Conservation (phyloP, 306 rosid species). For the Acmispon strigosus region DNA sequence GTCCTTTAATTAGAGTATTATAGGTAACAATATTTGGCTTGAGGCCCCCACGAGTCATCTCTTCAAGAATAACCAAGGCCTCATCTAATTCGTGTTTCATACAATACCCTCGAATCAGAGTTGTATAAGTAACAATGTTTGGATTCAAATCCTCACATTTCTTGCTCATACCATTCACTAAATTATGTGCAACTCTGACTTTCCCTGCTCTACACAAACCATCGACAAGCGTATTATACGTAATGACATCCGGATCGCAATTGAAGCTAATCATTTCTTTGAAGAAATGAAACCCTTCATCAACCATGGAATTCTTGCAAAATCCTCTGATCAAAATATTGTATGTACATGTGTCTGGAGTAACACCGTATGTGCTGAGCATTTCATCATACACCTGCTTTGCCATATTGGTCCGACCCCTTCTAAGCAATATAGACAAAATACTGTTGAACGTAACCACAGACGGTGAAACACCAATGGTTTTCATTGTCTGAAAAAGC, state of each 20-base stretch:
- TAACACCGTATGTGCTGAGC: conserved; percentile 66
- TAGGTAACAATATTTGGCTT: conserved; percentile 56
- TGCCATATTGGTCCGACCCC: conserved; percentile 72
- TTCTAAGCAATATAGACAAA: conserved; percentile 51
- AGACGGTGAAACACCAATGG: conserved; percentile 55
- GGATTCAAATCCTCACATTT: conserved; percentile 56
- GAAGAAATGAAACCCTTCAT: conserved; percentile 58
- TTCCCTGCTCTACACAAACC: conserved; percentile 81
- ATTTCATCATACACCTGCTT: conserved; percentile 60
- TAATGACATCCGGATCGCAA: conserved; percentile 64
- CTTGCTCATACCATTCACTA: conserved; percentile 69
- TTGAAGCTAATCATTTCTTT: conserved; percentile 47
- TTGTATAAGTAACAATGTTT: conserved; percentile 70
- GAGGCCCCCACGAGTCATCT: conserved; percentile 56
- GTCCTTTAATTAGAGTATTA: conserved; percentile 73
- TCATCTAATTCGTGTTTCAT: conserved; percentile 50
- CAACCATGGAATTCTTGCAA: conserved; percentile 67
- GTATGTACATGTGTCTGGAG: conserved; percentile 51
- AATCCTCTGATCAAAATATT: conserved; percentile 83
- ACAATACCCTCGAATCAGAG: conserved; percentile 75
- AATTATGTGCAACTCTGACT: conserved; percentile 50
- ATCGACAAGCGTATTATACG: conserved; percentile 75
- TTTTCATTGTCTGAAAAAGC: conserved; percentile 58
- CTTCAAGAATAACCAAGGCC: conserved; percentile 66
- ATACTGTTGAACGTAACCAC: conserved; percentile 53